Evolutionary conservation across 345 rosid species (phyloP), one percentile per base, ranked within the genome.

Genomic region (Combretum micranthum): DNA sequence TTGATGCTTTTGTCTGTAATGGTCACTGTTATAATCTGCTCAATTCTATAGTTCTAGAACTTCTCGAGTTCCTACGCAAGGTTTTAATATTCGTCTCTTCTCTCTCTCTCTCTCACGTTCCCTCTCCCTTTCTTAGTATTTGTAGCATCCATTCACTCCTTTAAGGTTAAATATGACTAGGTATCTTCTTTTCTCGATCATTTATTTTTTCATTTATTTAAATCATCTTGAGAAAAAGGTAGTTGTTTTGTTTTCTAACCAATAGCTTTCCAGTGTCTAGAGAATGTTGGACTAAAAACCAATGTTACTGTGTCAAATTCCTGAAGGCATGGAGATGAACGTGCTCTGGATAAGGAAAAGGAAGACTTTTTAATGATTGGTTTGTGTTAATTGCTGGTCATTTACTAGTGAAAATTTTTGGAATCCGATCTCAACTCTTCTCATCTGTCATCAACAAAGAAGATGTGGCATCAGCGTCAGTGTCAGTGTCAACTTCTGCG

Each of bases 311-410:
- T 77, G 15, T 56, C 77, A 22, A 90, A 85, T 51, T 74, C 84
- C 9, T 79, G 96, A 63, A 87, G 75, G 69, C 68, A 88, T 55
- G 61, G 68, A 22, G 99, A 94, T 58, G 97, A 83, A 71, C 95
- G 96, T 20, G 95, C 95, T n/a, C 60, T 80, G 55, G 97, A 90
- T 63, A 94, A 94, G 78, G 99, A 94, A 69, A 97, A 90, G 80
- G 93, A 90, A 72, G 99, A 94, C 64, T 94, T 73, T 94, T 94
- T 68, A 93, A 90, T n/a, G n/a, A 89, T 68, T 90, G 96, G 97
- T 94, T 50, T 51, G 57, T 59, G 14, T 47, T 52, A 15, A 21
- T 18, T 63, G 48, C 32, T 22, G 4, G 44, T 62, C 43, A 43
- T 25, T 14, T 14, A 26, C 49, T 9, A 6, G 52, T 49, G 2